phyloP scores from a whole-genome alignment of 2,329 filamentous ascomycete species.

The Cladobotryum mycophilum region DNA sequence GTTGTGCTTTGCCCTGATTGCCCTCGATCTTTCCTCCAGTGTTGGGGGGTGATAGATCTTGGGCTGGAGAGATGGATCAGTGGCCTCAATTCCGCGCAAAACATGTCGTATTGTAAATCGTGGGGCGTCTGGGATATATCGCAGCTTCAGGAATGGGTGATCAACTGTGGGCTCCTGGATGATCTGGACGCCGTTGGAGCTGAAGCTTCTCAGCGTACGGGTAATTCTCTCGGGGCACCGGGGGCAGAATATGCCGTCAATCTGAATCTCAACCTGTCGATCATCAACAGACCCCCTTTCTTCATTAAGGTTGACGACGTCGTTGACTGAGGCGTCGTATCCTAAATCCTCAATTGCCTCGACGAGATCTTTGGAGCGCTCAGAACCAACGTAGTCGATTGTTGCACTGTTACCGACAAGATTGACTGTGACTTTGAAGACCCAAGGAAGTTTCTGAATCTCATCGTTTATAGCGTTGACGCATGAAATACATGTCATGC shows the following conservation, averaged over 20 bases:
- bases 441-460: slow-evolving; percentile 49
- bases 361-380: slow-evolving; percentile 28
- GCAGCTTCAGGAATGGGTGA: slow-evolving; percentile 62
- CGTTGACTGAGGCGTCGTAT: slow-evolving; percentile 57
- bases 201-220: slow-evolving; percentile 47
- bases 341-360: slow-evolving; percentile 56
- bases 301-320: slow-evolving; percentile 37
- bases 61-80: slow-evolving; percentile 60
- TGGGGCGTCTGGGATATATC: slow-evolving; percentile 63
- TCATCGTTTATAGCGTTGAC: slow-evolving; percentile 55
- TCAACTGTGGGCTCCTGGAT: slow-evolving; percentile 49
- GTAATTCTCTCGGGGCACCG: slow-evolving; percentile 59
- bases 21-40: slow-evolving; percentile 72
- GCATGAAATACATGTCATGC: slow-evolving; percentile 70
- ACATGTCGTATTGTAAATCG: slow-evolving; percentile 70
- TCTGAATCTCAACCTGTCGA: slow-evolving; percentile 56
- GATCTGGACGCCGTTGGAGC: slow-evolving; percentile 43
- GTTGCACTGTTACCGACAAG: slow-evolving; percentile 62
- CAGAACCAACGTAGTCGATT: slow-evolving; percentile 44
- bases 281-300: slow-evolving; percentile 32
- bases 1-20: slow-evolving; percentile 66
- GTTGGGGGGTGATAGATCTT: slow-evolving; percentile 74
- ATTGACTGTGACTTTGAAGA: slow-evolving; percentile 55
- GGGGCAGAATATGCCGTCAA: slow-evolving; percentile 70
- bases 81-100: slow-evolving; percentile 57